phyloP scores from a whole-genome alignment of 139 green algal species.

The Haematococcus lacustris region DNA sequence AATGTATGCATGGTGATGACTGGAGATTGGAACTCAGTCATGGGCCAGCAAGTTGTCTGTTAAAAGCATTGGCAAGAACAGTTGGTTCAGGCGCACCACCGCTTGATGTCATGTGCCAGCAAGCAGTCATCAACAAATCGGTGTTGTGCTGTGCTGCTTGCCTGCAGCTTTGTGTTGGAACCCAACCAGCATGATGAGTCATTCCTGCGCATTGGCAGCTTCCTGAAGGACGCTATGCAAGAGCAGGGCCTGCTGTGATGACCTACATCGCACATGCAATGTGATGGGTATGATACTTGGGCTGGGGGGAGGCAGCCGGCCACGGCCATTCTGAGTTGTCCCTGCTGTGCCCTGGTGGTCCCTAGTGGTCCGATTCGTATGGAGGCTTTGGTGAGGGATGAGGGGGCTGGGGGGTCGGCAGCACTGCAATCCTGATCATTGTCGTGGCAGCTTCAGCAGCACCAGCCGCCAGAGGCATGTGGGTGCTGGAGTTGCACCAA shows the following conservation, averaged over 20 bases:
- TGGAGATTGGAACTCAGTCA: no score
- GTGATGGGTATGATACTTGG: background rate
- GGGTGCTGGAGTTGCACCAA: no score
- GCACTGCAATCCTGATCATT: no score
- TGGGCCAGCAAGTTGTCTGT: no score
- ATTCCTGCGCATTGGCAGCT: constrained; percentile 32
- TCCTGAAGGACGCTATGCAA: constrained; percentile 26
- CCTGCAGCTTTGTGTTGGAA: constrained; percentile 15
- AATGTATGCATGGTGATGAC: no score
- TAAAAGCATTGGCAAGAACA: no score
- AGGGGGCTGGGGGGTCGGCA: background rate
- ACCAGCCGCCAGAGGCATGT: no score
- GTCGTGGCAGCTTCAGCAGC: no score
- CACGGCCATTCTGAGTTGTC: background rate
- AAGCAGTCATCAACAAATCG: no score
- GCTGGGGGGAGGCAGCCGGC: background rate
- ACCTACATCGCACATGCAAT: background rate
- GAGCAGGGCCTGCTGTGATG: constrained; percentile 10
- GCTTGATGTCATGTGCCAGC: no score
- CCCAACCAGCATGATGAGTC: constrained; percentile 34
- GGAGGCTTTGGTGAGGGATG: background rate
- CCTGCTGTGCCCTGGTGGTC: background rate
- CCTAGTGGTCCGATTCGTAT: background rate
- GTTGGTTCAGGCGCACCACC: no score
- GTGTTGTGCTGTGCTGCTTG: background rate